Evolutionary conservation across 2,329 filamentous ascomycete genomes (phyloP).

Genomic region (Magnaporthales sp.): DNA sequence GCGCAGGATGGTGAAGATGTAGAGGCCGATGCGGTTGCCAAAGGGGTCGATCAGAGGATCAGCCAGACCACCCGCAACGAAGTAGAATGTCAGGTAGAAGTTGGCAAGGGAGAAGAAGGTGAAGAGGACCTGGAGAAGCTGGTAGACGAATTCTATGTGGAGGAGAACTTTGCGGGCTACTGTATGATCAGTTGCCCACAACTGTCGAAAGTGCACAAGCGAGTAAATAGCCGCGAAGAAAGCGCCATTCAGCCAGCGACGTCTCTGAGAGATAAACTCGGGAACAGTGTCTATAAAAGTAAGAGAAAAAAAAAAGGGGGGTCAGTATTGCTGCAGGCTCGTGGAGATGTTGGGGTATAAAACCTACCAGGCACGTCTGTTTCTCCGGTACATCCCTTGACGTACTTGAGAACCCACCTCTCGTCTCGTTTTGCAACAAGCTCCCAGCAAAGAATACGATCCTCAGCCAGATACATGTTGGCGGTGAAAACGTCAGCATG

Average conservation of each 20-base stretch:
- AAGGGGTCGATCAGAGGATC: conserved; percentile 81
- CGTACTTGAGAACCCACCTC: conserved; percentile 96
- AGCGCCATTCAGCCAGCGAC: conserved; percentile 95
- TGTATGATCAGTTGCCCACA: conserved; percentile 90
- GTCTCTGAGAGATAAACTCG: conserved; percentile 93
- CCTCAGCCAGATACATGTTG: conserved; percentile 90
- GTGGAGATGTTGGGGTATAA: background rate
- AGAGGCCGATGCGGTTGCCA: conserved; percentile 72
- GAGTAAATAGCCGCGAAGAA: conserved; percentile 99
- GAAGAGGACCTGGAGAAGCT: conserved; percentile 85
- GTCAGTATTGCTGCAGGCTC: background rate
- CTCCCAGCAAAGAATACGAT: conserved; percentile 90
- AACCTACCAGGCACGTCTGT: conserved; percentile 89
- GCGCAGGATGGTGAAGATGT: conserved; percentile 79
- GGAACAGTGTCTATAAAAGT: conserved; percentile 74
- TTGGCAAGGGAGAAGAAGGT: conserved; percentile 98
- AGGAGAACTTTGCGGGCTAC: conserved; percentile 81
- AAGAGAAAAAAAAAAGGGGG: no score
- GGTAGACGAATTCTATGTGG: conserved; percentile 92
- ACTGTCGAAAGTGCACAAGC: conserved; percentile 85
- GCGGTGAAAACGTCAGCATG: conserved; percentile 62
- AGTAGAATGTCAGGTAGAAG: conserved; percentile 98
- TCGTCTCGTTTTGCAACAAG: conserved; percentile 90
- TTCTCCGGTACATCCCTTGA: conserved; percentile 92
- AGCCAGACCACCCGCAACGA: conserved; percentile 83